These are phyloP conservation scores for Pseudogymnoascus sp. DNA, from an alignment of 2,329 filamentous ascomycete species.

Conservation along the genomic window DNA sequence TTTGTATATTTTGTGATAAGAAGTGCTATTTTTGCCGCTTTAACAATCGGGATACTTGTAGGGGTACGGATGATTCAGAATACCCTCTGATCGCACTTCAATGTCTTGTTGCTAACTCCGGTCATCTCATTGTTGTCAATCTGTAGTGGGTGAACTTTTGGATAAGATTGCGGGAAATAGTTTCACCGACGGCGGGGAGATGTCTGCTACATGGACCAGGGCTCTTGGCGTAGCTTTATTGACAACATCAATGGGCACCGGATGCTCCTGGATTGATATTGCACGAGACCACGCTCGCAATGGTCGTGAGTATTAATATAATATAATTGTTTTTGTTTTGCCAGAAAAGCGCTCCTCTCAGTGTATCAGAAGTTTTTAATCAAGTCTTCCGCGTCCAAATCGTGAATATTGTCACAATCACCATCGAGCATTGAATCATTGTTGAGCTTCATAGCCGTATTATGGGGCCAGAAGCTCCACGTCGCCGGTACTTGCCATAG, in stretches of 20 bases:
- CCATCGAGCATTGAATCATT: neutral
- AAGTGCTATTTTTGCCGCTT: neutral
- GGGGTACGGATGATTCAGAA: conserved; percentile 1
- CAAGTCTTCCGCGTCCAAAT: neutral
- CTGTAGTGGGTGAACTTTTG: conserved; percentile 3
- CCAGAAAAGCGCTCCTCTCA: conserved; percentile 2
- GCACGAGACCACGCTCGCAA: neutral
- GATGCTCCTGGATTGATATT: neutral
- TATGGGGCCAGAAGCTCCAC: neutral
- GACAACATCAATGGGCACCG: neutral
- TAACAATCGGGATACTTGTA: neutral
- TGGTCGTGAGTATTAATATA: neutral
- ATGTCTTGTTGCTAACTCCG: neutral
- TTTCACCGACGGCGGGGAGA: neutral
- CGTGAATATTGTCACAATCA: conserved; percentile 4
- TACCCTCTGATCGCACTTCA: neutral
- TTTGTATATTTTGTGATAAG: conserved; percentile 3
- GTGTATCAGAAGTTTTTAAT: neutral
- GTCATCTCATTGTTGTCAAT: neutral
- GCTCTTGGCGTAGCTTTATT: neutral
- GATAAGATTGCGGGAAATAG: conserved; percentile 2
- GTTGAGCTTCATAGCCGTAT: neutral
- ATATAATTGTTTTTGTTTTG: conserved; percentile 3
- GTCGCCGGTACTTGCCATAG: neutral
- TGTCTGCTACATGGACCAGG: neutral